Evolutionary conservation across 2,329 filamentous ascomycete genomes (phyloP), one percentile per base, ranked within the genome.

Genomic region (Monosporascus ibericus): DNA sequence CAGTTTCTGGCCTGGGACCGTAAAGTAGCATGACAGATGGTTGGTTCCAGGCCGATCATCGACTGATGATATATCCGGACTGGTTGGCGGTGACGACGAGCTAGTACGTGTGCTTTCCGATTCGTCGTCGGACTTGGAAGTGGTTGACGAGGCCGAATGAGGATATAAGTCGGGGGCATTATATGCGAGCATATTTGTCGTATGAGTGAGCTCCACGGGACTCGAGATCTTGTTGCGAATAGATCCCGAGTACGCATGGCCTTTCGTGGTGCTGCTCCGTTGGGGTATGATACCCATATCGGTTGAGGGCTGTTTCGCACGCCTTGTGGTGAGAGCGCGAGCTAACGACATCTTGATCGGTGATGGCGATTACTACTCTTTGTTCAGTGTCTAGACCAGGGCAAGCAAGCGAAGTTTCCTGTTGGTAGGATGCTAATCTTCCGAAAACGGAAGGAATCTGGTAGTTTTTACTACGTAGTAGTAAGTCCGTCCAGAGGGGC

Each of bases 161-260:
- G 68, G 65, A 65, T 78, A 74, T 22, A 96, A 85, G 66, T 96
- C 88, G 48, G 92, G 92, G 9, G 94, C 92, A 66, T 92, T 92
- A 79, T 96, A 96, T 7, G 90, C 91, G 51, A 96, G 85, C 81
- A 95, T 90, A 72, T 97, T 99, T 61, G 94, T 97, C 5, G 92
- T 96, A 54, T 94, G 95, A 48, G 96, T 77, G 57, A 99, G 80
- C 70, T 91, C 86, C 50, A 96, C 80, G 0, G 94, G 94, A 3
- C 80, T 83, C 1, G 94, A 99, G 67, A 99, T 99, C 75, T 91
- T 86, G 67, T 79, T 70, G 54, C 86, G 81, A 60, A 84, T 74
- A 50, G 65, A 77, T 70, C 65, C 72, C 58, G 60, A 60, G 66
- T 59, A 58, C 62, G 62, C 53, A 67, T 66, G 55, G 69, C 75